Conservation (phyloP, 148 eudicot genomes). For the Suaeda aralocaspica region DNA sequence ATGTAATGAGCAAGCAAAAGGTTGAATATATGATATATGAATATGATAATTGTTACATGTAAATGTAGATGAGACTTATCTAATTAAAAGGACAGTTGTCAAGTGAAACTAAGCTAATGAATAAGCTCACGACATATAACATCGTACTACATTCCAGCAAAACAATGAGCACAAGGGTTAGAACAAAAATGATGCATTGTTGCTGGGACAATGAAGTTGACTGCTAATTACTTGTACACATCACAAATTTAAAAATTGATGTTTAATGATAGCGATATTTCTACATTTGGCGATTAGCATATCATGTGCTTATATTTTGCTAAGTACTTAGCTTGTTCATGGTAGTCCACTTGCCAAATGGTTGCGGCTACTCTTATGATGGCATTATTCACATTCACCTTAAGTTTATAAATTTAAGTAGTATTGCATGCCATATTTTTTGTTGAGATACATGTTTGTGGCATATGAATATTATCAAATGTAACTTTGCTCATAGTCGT, state of each 20-base stretch:
- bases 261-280: background rate
- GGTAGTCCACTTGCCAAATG: too few relatives aligned
- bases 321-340: too few relatives aligned
- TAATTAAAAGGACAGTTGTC: slow-evolving; percentile 5
- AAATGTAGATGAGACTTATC: background rate
- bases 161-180: background rate
- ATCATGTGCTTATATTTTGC: too few relatives aligned
- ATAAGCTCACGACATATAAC: background rate
- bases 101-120: background rate
- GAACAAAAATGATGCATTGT: background rate
- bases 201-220: background rate
- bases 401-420: too few relatives aligned
- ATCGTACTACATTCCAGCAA: background rate
- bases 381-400: too few relatives aligned
- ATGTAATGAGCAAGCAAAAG: background rate
- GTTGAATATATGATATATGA: background rate
- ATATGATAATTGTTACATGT: background rate
- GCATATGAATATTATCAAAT: too few relatives aligned
- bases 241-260: background rate
- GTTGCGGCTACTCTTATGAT: too few relatives aligned
- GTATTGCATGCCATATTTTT: too few relatives aligned
- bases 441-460: too few relatives aligned
- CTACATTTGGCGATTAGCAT: too few relatives aligned
- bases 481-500: too few relatives aligned
- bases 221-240: background rate